Conservation (phyloP, 1,284 basidiomycete species). For the Heimioporus retisporus region DNA sequence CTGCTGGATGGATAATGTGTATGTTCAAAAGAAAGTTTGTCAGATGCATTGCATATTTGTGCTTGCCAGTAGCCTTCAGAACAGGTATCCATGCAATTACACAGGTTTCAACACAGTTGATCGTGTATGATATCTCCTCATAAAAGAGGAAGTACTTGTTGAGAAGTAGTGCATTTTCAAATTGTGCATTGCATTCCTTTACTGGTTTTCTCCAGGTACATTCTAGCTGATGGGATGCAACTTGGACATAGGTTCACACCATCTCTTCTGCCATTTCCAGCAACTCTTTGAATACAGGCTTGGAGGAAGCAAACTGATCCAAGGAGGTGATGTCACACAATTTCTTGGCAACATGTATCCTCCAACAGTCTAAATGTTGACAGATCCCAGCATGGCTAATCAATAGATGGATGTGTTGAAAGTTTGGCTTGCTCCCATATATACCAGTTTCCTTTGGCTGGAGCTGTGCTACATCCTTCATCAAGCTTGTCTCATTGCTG, state of each 20-base stretch:
- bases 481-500: conserved; percentile 12
- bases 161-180: conserved; percentile 11
- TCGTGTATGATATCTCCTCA: conserved; percentile 20
- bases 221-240: background rate
- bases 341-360: background rate
- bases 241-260: background rate
- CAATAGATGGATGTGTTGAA: background rate
- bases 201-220: background rate
- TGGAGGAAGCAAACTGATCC: background rate
- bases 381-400: background rate
- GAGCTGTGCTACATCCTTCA: background rate
- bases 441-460: background rate
- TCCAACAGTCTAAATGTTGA: background rate
- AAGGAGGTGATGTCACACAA: background rate
- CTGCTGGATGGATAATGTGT: conserved; percentile 16
- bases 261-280: conserved; percentile 1
- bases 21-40: conserved; percentile 15
- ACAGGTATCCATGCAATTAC: conserved; percentile 16
- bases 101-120: conserved; percentile 15
- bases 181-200: background rate
- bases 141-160: conserved; percentile 22
- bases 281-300: background rate
- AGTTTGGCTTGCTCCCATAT: background rate
- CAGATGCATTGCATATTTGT: conserved; percentile 26
- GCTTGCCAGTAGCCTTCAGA: conserved; percentile 26